phyloP scores from a whole-genome alignment of 495 filamentous ascomycete species.

The Daldinia childiae region DNA sequence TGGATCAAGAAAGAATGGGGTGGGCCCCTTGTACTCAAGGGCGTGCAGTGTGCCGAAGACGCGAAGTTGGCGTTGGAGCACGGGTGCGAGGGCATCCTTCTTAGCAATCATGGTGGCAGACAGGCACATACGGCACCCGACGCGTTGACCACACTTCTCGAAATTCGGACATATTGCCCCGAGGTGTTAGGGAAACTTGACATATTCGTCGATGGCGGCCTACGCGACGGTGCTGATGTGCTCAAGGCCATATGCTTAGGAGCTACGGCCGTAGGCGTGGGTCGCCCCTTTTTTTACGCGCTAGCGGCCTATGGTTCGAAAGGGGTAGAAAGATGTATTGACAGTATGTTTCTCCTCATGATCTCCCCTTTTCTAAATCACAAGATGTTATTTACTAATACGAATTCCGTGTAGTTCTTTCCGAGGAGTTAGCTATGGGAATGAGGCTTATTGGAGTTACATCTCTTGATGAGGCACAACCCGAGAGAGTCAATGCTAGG shows the following conservation, averaged over 20 bases:
- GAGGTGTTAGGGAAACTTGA: conserved; percentile 77
- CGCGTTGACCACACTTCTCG: conserved; percentile 84
- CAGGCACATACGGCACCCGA: conserved; percentile 87
- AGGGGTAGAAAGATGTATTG: conserved; percentile 68
- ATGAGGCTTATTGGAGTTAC: conserved; percentile 44
- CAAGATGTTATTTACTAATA: conserved; percentile 14
- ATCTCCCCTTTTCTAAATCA: background rate
- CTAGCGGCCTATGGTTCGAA: conserved; percentile 83
- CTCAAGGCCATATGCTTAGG: conserved; percentile 87
- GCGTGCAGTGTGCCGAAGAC: conserved; percentile 86
- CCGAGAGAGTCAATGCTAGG: conserved; percentile 45
- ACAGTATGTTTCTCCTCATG: conserved; percentile 37
- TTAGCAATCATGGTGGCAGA: conserved; percentile 88
- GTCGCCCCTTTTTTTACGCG: conserved; percentile 84
- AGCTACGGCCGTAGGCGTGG: conserved; percentile 85
- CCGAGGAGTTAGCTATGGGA: conserved; percentile 37
- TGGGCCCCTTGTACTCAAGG: conserved; percentile 87
- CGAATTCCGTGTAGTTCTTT: conserved; percentile 32
- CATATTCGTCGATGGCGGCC: conserved; percentile 82
- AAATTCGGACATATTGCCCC: conserved; percentile 65
- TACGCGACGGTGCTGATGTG: conserved; percentile 85
- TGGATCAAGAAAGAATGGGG: conserved; percentile 84
- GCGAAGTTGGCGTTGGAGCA: conserved; percentile 75
- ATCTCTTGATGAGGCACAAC: conserved; percentile 34
- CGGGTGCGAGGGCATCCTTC: conserved; percentile 80